A percentile compares a stretch with the other conserved stretches of the same genome.
Evolutionary conservation across 768 basidiomycete genomes (phyloP).

Genomic region (Rhodotorula toruloides): DNA sequence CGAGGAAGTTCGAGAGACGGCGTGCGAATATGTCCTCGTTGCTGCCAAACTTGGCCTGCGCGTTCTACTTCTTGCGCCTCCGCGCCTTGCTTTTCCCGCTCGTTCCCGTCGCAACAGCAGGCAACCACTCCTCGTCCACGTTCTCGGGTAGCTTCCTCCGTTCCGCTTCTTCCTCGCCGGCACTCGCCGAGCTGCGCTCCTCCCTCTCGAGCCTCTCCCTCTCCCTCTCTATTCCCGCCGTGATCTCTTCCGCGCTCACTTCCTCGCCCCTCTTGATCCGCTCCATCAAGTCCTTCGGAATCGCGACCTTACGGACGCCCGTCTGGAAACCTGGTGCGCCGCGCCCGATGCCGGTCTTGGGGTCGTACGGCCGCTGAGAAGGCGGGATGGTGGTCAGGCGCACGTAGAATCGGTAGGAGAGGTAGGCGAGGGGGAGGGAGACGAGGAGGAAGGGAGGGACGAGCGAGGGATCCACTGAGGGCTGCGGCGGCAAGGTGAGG

Average conservation of each 20-base stretch:
- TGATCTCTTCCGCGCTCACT: conserved; percentile 35
- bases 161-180: conserved; percentile 1
- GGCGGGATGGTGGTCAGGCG: not conserved
- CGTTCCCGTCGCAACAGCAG: not conserved
- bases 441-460: conserved; percentile 28
- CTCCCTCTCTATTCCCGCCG: conserved; percentile 26
- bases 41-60: not conserved
- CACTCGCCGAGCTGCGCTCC: no score
- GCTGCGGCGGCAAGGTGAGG: not conserved
- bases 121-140: conserved; percentile 28
- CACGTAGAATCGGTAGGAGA: conserved; percentile 22
- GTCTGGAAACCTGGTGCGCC: conserved; percentile 37
- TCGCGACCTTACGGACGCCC: conserved; percentile 19
- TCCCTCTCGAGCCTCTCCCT: conserved; percentile 18
- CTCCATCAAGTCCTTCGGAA: conserved; percentile 26
- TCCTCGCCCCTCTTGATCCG: conserved; percentile 37
- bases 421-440: conserved; percentile 23
- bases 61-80: conserved; percentile 9
- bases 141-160: conserved; percentile 6
- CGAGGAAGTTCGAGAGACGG: no score
- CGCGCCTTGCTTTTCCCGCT: conserved; percentile 6
- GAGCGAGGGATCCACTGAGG: conserved; percentile 13
- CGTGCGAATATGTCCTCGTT: not conserved
- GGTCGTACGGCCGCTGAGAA: not conserved
- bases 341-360: conserved; percentile 24